Percentiles rank a stretch among this genome's conserved stretches.
phyloP scores from a whole-genome alignment of 129 eudicot species.

The Arctium lappa region DNA sequence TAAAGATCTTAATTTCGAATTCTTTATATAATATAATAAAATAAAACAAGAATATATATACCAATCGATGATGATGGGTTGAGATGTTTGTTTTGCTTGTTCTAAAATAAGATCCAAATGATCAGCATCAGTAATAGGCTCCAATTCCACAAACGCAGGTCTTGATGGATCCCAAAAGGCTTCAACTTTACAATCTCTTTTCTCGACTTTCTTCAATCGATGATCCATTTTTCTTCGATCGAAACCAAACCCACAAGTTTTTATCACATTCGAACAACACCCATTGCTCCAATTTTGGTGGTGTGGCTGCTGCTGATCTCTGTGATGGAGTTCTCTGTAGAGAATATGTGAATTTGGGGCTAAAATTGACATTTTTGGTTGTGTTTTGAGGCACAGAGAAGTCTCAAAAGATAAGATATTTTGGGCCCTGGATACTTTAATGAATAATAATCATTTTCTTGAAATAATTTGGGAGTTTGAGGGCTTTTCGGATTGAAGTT shows the following conservation, averaged over 20 bases:
- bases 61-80: conserved; percentile 91
- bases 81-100: conserved; percentile 43
- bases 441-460: not conserved
- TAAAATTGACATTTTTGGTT: conserved; percentile 58
- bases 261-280: conserved; percentile 31
- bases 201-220: conserved; percentile 28
- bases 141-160: conserved; percentile 62
- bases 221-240: conserved; percentile 42
- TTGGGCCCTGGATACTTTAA: conserved; percentile 14
- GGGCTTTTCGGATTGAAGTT: conserved; percentile 2
- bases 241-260: conserved; percentile 48
- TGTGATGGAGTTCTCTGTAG: conserved; percentile 47
- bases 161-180: conserved; percentile 65
- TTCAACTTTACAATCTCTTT: conserved; percentile 48
- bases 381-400: not conserved
- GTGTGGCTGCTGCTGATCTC: conserved; percentile 41
- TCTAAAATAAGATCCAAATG: conserved; percentile 66
- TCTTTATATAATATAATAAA: not conserved
- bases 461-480: not conserved
- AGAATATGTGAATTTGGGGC: conserved; percentile 73
- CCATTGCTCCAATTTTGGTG: conserved; percentile 39
- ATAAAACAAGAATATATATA: not conserved
- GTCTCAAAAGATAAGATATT: conserved; percentile 44
- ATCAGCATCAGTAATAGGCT: conserved; percentile 60
- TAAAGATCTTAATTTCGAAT: not conserved